Percentiles rank a stretch among this genome's conserved stretches.
phyloP scores from a whole-genome alignment of 2,329 filamentous ascomycete species.

The Fusarium sp. region DNA sequence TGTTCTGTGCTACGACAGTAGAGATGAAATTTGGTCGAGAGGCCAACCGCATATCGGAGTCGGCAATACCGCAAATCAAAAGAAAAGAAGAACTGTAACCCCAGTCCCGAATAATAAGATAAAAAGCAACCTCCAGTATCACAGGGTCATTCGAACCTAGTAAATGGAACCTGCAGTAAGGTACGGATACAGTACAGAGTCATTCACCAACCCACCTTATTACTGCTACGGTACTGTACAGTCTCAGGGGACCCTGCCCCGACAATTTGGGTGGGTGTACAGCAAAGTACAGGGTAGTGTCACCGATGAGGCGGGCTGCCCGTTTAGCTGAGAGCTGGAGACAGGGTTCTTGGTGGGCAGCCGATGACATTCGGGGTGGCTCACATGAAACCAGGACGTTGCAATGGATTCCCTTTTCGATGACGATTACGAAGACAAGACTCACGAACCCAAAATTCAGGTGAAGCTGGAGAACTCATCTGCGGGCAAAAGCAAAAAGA shows the following conservation, averaged over 20 bases:
- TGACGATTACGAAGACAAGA: conserved; percentile 31
- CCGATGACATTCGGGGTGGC: conserved; percentile 38
- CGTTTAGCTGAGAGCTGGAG: conserved; percentile 36
- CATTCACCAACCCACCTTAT: background rate
- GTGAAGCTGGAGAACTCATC: background rate
- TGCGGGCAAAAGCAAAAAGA: background rate
- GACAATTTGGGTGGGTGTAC: conserved; percentile 8
- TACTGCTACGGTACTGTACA: background rate
- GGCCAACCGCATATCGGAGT: conserved; percentile 6
- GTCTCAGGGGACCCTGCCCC: conserved; percentile 18
- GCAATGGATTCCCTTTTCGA: conserved; percentile 11
- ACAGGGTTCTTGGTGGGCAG: conserved; percentile 28
- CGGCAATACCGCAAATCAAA: conserved; percentile 14
- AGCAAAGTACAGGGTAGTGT: conserved; percentile 26
- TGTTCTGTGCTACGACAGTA: background rate
- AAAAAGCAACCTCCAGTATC: background rate
- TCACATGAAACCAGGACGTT: conserved; percentile 37
- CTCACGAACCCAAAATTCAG: conserved; percentile 5
- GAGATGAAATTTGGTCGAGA: background rate
- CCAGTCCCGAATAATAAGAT: background rate
- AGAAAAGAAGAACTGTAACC: background rate
- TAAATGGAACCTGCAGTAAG: background rate
- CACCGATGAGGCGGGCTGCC: conserved; percentile 37
- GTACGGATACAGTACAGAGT: background rate
- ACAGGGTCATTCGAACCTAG: background rate